phyloP scores from a whole-genome alignment of 768 basidiomycete species.

The Amyloporia xantha region DNA sequence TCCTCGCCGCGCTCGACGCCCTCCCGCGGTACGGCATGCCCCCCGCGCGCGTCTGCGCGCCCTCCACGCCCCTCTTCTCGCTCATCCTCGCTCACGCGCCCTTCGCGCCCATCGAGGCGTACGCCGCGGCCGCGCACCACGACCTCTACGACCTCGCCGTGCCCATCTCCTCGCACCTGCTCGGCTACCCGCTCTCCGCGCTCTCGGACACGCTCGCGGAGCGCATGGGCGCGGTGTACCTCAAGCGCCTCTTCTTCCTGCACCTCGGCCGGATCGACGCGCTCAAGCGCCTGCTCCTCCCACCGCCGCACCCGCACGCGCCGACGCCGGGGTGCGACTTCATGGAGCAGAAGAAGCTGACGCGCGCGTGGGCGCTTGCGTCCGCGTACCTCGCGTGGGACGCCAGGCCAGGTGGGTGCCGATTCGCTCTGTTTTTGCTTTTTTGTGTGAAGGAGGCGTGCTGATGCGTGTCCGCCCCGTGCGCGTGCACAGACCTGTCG shows the following conservation, averaged over 20 bases:
- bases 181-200: conserved; percentile 60
- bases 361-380: conserved; percentile 77
- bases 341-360: conserved; percentile 70
- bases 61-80: conserved; percentile 49
- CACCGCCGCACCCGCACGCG: conserved; percentile 72
- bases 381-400: conserved; percentile 83
- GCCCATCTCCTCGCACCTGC: conserved; percentile 64
- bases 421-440: too few relatives aligned
- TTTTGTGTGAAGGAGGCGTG: too few relatives aligned
- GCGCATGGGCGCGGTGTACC: conserved; percentile 66
- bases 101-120: conserved; percentile 61
- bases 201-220: conserved; percentile 66
- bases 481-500: conserved; percentile 52
- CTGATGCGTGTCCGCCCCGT: too few relatives aligned
- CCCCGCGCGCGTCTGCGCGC: conserved; percentile 39
- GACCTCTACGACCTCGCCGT: conserved; percentile 72
- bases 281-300: conserved; percentile 68
- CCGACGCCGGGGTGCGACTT: conserved; percentile 65
- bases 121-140: conserved; percentile 60
- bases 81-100: conserved; percentile 65
- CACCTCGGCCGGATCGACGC: conserved; percentile 81
- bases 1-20: conserved; percentile 49
- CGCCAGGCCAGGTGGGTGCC: conserved; percentile 62
- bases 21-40: conserved; percentile 57
- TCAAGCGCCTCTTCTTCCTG: conserved; percentile 77